Evolutionary conservation across 108 stramenopile species (phyloP).

Genomic region (Schizochytrium sp.): DNA sequence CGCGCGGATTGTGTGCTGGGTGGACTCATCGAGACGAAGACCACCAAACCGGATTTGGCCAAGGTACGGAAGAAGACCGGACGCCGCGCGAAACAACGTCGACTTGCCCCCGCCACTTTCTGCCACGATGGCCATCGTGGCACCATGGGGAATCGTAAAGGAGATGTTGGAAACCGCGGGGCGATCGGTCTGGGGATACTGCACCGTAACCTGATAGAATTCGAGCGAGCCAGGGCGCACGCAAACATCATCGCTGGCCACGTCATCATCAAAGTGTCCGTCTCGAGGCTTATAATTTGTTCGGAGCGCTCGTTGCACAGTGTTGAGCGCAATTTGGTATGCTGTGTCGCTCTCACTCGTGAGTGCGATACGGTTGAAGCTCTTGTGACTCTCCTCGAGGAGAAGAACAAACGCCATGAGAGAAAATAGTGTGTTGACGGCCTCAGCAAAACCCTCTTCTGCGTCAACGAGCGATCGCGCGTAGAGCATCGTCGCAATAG

Average conservation of each 20-base stretch:
- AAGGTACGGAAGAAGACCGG: constrained; percentile 75
- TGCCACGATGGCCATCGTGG: constrained; percentile 80
- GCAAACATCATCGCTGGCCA: too few relatives aligned
- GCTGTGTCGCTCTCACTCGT: too few relatives aligned
- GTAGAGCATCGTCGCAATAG: too few relatives aligned
- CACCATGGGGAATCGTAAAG: constrained; percentile 63
- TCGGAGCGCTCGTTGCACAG: too few relatives aligned
- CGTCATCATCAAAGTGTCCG: too few relatives aligned
- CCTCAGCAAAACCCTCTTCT: neutral
- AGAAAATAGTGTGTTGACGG: neutral
- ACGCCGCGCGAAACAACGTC: constrained; percentile 70
- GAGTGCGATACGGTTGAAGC: too few relatives aligned
- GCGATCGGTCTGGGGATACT: constrained; percentile 75
- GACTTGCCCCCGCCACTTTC: constrained; percentile 72
- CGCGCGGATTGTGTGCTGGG: constrained; percentile 58
- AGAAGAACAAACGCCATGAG: neutral
- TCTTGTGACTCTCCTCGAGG: too few relatives aligned
- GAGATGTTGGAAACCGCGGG: constrained; percentile 56
- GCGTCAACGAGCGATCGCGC: too few relatives aligned
- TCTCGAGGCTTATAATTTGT: too few relatives aligned
- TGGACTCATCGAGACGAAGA: constrained; percentile 56
- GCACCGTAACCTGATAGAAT: constrained; percentile 65
- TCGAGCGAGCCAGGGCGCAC: constrained; percentile 36
- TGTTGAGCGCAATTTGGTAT: too few relatives aligned
- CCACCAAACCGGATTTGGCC: constrained; percentile 74